Base-by-base conservation (phyloP, 495 filamentous ascomycete genomes). In the Talaromyces proteolyticus region DNA sequence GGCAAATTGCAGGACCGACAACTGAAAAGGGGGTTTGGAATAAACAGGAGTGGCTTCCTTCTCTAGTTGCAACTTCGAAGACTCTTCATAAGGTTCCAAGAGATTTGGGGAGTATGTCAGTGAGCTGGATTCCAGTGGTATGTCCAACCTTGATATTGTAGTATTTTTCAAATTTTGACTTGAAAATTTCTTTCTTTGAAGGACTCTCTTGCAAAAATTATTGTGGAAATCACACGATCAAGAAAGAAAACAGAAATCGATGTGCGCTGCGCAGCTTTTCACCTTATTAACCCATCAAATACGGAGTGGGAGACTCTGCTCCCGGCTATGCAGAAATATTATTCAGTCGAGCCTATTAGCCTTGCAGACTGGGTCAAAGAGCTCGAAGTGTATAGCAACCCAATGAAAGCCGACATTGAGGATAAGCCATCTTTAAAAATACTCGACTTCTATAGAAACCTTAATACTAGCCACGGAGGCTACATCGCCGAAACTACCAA, bases 1-100 rank as follows among this genome's bases (percentile, higher is more conserved):
- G 82, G 0, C 82, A 85, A 56, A 74, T 85, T 42, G 74, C 58
- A 0, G 81, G 82, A 0, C 76, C 82, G 2, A 53, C 49, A 3
- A 55, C 52, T 0, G 11, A 49, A 19, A 34, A 42, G 3, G 69
- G 69, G 0, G 22, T 53, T 6, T 73, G 69, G 67, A 70, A 63
- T 42, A 49, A 47, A 23, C 51, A 61, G 2, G 69, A 73, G 24
- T 70, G 66, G 67, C 14, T 69, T 0, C 62, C 65, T 0, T 53
- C 57, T 0, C 36, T 72, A 10, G 43, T 70, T 5, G 50, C 54
- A 10, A 63, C 65, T 4, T 65, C 63, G 0, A 49, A 53, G 10
- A 37, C 40, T 1, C 36, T 60, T 0, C 44, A 51, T 3, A 47
- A 48, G 23, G 29, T 58, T 6, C 54, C 52, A 18, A 26, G 3